Evolutionary conservation across 805 yeast species (phyloP).

Genomic region (Yamadazyma insecticola): DNA sequence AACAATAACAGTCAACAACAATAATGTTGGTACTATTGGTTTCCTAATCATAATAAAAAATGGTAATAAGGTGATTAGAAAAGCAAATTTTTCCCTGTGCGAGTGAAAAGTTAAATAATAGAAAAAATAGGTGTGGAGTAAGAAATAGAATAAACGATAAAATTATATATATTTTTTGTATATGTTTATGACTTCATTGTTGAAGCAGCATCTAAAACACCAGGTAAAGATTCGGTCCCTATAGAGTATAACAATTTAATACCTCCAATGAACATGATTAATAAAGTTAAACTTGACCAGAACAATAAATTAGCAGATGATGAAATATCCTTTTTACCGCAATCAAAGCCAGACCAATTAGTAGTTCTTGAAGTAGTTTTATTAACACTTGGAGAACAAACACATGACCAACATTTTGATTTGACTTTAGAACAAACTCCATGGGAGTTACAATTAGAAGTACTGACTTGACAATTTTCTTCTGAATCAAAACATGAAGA

Average conservation of each 20-base stretch:
- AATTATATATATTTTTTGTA: conserved; percentile 1
- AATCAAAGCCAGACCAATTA: conserved; percentile 54
- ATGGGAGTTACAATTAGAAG: conserved; percentile 49
- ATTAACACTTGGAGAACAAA: conserved; percentile 43
- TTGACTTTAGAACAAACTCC: conserved; percentile 42
- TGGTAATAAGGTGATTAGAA: neutral
- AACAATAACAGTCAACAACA: conserved; percentile 19
- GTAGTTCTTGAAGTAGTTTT: conserved; percentile 42
- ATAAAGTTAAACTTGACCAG: conserved; percentile 56
- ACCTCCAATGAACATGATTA: conserved; percentile 45
- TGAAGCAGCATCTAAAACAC: conserved; percentile 60
- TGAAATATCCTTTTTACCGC: conserved; percentile 65
- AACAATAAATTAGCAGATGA: conserved; percentile 62
- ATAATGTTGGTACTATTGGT: conserved; percentile 23
- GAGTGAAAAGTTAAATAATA: too few relatives aligned
- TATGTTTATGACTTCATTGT: too few relatives aligned
- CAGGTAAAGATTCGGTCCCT: conserved; percentile 64
- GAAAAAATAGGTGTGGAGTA: too few relatives aligned
- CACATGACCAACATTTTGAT: conserved; percentile 46
- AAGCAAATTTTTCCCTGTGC: too few relatives aligned
- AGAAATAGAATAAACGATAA: conserved; percentile 2
- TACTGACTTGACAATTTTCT: conserved; percentile 43
- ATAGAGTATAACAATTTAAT: conserved; percentile 48
- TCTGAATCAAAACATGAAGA: conserved; percentile 43
- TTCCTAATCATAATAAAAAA: conserved; percentile 15